These are phyloP conservation scores for Volvox carteri DNA, from an alignment of 163 green algal genomes.

Conservation along the genomic window DNA sequence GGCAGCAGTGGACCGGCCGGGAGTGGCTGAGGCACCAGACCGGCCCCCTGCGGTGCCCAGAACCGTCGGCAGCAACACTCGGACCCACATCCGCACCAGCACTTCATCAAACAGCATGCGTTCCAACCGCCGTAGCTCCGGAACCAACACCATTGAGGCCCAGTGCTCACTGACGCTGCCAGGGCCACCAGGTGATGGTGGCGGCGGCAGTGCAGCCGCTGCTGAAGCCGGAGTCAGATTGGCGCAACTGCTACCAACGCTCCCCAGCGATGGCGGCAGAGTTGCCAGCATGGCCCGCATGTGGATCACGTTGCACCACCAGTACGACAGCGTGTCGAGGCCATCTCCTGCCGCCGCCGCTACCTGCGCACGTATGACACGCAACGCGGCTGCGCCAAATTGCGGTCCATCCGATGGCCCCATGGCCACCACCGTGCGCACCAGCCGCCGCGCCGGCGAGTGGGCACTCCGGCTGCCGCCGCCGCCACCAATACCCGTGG, in stretches of 20 bases:
- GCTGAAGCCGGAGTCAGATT: neutral
- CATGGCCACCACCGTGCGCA: slow-evolving; percentile 66
- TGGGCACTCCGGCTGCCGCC: neutral
- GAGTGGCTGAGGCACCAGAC: neutral
- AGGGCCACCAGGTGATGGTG: too few species aligned
- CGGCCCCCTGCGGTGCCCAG: slow-evolving; percentile 11
- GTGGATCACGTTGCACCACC: slow-evolving; percentile 74
- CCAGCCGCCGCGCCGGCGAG: slow-evolving; percentile 40
- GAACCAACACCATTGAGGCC: slow-evolving; percentile 33
- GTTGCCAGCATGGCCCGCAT: slow-evolving; percentile 69
- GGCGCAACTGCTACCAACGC: neutral
- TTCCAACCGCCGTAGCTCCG: slow-evolving; percentile 43
- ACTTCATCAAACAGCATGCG: slow-evolving; percentile 35
- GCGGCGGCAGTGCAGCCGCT: neutral
- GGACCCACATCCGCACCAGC: slow-evolving; percentile 52
- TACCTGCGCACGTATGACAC: slow-evolving; percentile 59
- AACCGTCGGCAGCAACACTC: slow-evolving; percentile 51
- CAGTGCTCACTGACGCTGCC: slow-evolving; percentile 35
- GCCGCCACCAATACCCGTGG: neutral
- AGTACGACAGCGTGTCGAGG: slow-evolving; percentile 64
- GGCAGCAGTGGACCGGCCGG: neutral
- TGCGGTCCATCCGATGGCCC: slow-evolving; percentile 74
- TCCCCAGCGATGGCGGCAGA: slow-evolving; percentile 52
- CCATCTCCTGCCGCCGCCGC: slow-evolving; percentile 59
- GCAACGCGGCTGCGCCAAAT: slow-evolving; percentile 79